A percentile compares a stretch with the other conserved stretches of the same genome.
These are phyloP conservation scores for Globisporangium rhizosaccharum DNA, from an alignment of 352 stramenopile genomes.

Conservation along the genomic window DNA sequence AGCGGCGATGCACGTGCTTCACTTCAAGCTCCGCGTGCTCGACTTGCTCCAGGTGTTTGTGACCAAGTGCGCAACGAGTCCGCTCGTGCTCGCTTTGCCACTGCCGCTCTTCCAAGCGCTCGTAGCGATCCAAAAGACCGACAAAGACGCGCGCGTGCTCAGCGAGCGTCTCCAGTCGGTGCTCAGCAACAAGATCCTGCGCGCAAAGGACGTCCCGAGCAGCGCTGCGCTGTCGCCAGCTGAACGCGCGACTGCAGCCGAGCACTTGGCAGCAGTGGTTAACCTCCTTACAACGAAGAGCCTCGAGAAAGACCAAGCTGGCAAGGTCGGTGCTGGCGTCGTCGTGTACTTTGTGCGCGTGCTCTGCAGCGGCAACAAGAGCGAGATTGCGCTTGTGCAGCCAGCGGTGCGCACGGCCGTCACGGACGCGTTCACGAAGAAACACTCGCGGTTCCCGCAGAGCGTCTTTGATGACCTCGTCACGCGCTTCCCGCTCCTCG, in stretches of 20 bases:
- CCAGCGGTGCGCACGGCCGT: conserved; percentile 28
- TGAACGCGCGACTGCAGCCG: conserved; percentile 11
- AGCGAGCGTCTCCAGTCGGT: conserved; percentile 67
- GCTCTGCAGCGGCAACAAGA: conserved; percentile 19
- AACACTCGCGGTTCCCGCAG: conserved; percentile 73
- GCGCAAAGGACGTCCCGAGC: conserved; percentile 41
- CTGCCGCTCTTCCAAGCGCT: conserved; percentile 61
- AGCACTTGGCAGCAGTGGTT: conserved; percentile 30
- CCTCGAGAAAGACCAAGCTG: conserved; percentile 59
- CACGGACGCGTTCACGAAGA: conserved; percentile 73
- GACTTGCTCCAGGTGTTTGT: conserved; percentile 76
- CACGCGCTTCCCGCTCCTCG: conserved; percentile 41
- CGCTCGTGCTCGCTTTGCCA: conserved; percentile 43
- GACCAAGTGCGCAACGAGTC: conserved; percentile 21
- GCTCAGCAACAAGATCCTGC: conserved; percentile 63
- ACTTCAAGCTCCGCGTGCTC: conserved; percentile 84
- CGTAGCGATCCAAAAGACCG: conserved; percentile 40
- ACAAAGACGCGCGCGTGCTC: conserved; percentile 66
- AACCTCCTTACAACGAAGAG: conserved; percentile 39
- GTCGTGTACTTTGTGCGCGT: conserved; percentile 63
- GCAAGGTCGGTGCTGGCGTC: conserved; percentile 49
- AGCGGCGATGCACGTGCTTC: conserved; percentile 56
- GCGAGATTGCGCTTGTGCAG: conserved; percentile 9
- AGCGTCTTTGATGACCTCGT: conserved; percentile 65
- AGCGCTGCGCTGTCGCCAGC: conserved; percentile 9